Percentiles rank a stretch among this genome's conserved stretches.
These are phyloP conservation scores for Colletotrichum horii DNA, from an alignment of 2,329 filamentous ascomycete genomes.

Conservation along the genomic window DNA sequence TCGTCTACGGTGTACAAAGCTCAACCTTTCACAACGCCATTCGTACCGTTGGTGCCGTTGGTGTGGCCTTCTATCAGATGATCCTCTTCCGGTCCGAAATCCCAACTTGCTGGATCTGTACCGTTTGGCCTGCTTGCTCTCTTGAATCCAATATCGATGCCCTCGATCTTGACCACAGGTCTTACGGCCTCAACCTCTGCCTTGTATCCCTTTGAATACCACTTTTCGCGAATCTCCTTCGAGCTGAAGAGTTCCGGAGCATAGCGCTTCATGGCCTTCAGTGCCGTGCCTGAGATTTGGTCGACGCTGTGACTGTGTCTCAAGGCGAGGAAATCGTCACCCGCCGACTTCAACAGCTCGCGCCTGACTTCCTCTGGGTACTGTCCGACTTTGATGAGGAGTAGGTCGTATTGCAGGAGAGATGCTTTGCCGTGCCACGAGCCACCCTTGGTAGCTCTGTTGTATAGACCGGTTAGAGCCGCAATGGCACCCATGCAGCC, in stretches of 20 bases:
- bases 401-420: conserved; percentile 71
- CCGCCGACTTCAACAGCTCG: conserved; percentile 52
- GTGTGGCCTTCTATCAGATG: conserved; percentile 4
- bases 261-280: conserved; percentile 57
- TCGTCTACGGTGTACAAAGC: neutral
- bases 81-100: conserved; percentile 52
- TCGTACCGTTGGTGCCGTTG: neutral
- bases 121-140: conserved; percentile 54
- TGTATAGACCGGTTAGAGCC: conserved; percentile 67
- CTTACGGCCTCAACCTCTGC: conserved; percentile 44
- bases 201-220: conserved; percentile 48
- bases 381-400: conserved; percentile 65
- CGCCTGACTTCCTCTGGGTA: conserved; percentile 60
- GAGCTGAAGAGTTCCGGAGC: conserved; percentile 61
- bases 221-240: conserved; percentile 51
- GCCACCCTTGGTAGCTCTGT: conserved; percentile 66
- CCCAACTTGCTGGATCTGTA: conserved; percentile 62
- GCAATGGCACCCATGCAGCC: conserved; percentile 75
- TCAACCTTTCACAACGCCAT: neutral
- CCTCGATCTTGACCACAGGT: conserved; percentile 49
- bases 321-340: conserved; percentile 59
- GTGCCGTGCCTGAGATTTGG: conserved; percentile 64
- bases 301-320: conserved; percentile 69
- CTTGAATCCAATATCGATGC: conserved; percentile 49
- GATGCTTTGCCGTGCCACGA: conserved; percentile 70